phyloP scores from a whole-genome alignment of 805 yeast species.

The Saturnispora diversa region DNA sequence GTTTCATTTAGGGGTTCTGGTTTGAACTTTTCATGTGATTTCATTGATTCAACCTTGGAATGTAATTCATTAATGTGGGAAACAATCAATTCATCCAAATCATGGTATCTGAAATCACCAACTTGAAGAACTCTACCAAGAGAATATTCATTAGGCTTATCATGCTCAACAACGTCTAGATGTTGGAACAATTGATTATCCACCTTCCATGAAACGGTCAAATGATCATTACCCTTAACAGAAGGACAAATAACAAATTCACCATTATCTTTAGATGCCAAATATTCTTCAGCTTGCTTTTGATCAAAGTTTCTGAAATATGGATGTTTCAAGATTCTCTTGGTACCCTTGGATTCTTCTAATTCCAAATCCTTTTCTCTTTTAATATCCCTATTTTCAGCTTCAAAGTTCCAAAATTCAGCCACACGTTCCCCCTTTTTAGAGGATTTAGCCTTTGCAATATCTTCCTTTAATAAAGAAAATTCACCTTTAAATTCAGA shows the following conservation, averaged over 20 bases:
- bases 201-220: constrained; percentile 95
- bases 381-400: constrained; percentile 58
- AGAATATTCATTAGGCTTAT: constrained; percentile 54
- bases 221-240: constrained; percentile 76
- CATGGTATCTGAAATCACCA: constrained; percentile 63
- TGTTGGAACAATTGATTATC: constrained; percentile 89
- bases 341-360: constrained; percentile 57
- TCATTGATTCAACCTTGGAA: constrained; percentile 75
- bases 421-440: constrained; percentile 40
- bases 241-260: constrained; percentile 93
- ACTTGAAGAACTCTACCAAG: constrained; percentile 55
- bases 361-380: constrained; percentile 53
- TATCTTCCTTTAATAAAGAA: constrained; percentile 59
- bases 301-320: constrained; percentile 76
- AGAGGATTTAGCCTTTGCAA: constrained; percentile 44
- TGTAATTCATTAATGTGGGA: constrained; percentile 81
- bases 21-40: constrained; percentile 80
- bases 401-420: constrained; percentile 71
- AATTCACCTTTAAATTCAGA: constrained; percentile 67
- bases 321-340: constrained; percentile 85
- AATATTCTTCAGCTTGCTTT: constrained; percentile 84
- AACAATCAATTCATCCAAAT: constrained; percentile 87
- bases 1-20: constrained; percentile 74
- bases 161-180: constrained; percentile 72
- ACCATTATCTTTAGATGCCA: constrained; percentile 85